These are phyloP conservation scores for Alternaria infectoria DNA, from an alignment of 2,329 filamentous ascomycete genomes.

Conservation along the genomic window DNA sequence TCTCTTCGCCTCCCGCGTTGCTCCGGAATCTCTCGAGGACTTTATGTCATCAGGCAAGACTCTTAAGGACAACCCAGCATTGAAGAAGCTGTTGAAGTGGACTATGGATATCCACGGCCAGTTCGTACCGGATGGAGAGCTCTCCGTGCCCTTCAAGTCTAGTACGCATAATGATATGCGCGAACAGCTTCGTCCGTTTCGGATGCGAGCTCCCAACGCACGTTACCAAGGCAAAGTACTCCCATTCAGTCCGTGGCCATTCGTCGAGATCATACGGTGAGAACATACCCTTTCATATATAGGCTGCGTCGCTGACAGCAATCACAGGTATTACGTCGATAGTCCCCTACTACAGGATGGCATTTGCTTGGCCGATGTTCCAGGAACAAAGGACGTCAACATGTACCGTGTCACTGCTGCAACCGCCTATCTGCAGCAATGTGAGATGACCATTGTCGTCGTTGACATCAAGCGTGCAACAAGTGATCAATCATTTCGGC, in stretches of 20 bases:
- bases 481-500: slow-evolving; percentile 10
- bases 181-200: slow-evolving; percentile 22
- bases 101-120: slow-evolving; percentile 10
- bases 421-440: slow-evolving; percentile 18
- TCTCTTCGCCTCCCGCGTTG: slow-evolving; percentile 7
- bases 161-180: slow-evolving; percentile 14
- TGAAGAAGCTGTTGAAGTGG: slow-evolving; percentile 16
- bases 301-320: background rate
- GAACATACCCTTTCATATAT: background rate
- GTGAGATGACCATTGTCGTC: slow-evolving; percentile 29
- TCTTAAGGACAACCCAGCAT: background rate
- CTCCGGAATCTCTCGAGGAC: slow-evolving; percentile 1
- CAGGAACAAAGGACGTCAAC: slow-evolving; percentile 23
- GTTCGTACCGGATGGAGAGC: slow-evolving; percentile 7
- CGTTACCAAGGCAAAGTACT: slow-evolving; percentile 17
- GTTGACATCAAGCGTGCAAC: slow-evolving; percentile 20
- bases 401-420: slow-evolving; percentile 12
- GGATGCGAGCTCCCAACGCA: slow-evolving; percentile 1
- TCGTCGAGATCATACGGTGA: slow-evolving; percentile 23
- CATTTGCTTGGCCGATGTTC: slow-evolving; percentile 20
- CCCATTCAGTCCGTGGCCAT: slow-evolving; percentile 27
- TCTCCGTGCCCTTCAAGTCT: slow-evolving; percentile 1
- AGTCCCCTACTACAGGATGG: background rate
- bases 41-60: slow-evolving; percentile 16
- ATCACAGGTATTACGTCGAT: background rate